Conservation (phyloP, 805 yeast species). For the Nakazawaea laoshanensis region DNA sequence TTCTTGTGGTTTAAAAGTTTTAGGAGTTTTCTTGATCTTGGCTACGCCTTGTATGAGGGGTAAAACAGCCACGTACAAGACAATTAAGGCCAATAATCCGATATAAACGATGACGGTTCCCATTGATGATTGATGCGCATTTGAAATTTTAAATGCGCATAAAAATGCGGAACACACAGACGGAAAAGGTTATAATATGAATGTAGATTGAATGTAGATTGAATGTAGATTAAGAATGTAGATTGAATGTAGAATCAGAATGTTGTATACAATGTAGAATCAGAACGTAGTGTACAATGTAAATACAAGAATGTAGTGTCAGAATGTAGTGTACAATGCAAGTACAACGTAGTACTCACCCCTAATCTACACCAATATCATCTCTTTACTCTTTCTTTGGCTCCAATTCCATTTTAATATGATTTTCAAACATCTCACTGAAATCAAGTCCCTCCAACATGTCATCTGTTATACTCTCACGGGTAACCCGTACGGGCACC, state of each 20-base stretch:
- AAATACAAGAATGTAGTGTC: too few species aligned
- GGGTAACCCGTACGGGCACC: not conserved
- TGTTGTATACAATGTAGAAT: too few species aligned
- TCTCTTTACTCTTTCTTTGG: constrained; percentile 17
- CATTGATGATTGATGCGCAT: not conserved
- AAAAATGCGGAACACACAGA: too few species aligned
- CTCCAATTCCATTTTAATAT: constrained; percentile 14
- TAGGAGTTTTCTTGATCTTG: constrained; percentile 8
- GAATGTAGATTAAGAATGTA: too few species aligned
- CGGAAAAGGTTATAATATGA: too few species aligned
- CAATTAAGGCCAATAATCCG: constrained; percentile 2
- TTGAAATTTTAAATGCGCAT: not conserved
- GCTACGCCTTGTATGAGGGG: constrained; percentile 11
- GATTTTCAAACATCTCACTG: constrained; percentile 8
- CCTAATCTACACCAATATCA: constrained; percentile 1
- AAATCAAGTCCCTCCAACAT: constrained; percentile 8
- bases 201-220: too few species aligned
- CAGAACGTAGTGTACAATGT: too few species aligned
- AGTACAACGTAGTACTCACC: too few species aligned
- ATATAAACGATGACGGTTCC: constrained; percentile 2
- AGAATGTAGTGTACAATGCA: too few species aligned
- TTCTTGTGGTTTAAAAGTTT: not conserved
- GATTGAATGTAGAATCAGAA: too few species aligned
- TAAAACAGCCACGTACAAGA: constrained; percentile 7
- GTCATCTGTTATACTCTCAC: constrained; percentile 8